Base-by-base conservation (phyloP, 371 early-diverging fungal genomes). In the Rhizopus stolonifer region DNA sequence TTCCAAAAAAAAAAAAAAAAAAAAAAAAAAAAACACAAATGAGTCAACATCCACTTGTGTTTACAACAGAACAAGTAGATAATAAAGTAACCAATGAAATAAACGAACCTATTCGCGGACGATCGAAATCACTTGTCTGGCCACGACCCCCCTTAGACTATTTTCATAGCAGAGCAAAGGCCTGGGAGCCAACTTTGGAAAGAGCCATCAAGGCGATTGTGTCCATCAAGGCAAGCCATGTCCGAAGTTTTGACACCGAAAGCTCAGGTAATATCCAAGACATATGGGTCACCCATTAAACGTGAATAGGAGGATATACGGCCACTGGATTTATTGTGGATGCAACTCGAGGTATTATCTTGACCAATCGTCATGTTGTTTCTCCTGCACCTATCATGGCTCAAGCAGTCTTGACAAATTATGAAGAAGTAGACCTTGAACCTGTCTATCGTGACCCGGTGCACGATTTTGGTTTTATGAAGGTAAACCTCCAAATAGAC, bases 271-370 rank as follows among this genome's bases (percentile, higher is more conserved):
- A n/a, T n/a, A n/a, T n/a, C n/a, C n/a, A n/a, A n/a, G n/a, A n/a
- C n/a, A n/a, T n/a, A n/a, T n/a, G n/a, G n/a, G n/a, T n/a, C n/a
- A n/a, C n/a, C n/a, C n/a, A n/a, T n/a, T n/a, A n/a, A n/a, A n/a
- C n/a, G n/a, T n/a, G n/a, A n/a, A n/a, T n/a, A n/a, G 90, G 88
- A 56, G 86, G 71, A 2, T 85, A 79, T 56, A 81, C 84, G 14
- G 95, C 96, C 2, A 89, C 96, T 1, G 97, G 97, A 1, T 96
- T 96, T 67, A 84, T 96, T 0, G 95, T 96, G 0, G 96, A 96
- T 60, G 88, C 87, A 8, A 50, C 80, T 49, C 72, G 73, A 0
- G 97, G 94, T 14, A 74, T 95, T 43, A 87, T 95, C 44, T 74
- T 95, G 18, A 87, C 96, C 11, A 96, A 96, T 67, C 79, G 95